A percentile compares a stretch with the other conserved stretches of the same genome.
These are phyloP conservation scores for Curvularia spicifera DNA, from an alignment of 2,329 filamentous ascomycete genomes.

Conservation along the genomic window DNA sequence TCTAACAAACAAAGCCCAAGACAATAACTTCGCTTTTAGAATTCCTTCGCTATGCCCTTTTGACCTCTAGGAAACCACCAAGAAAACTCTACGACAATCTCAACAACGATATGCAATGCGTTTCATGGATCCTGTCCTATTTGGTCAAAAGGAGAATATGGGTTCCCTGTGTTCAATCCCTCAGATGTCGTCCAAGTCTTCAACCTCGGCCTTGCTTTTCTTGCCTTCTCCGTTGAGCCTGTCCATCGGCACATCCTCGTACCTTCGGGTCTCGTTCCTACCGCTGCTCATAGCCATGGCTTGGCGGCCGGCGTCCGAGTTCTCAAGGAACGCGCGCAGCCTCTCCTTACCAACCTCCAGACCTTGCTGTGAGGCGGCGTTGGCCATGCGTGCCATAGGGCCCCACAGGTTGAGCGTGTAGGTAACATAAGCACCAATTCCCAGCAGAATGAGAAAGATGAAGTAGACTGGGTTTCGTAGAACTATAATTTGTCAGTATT, in stretches of 20 bases:
- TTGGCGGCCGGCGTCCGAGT: slow-evolving; percentile 81
- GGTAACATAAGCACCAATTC: slow-evolving; percentile 81
- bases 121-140: not conserved
- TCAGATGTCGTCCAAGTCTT: slow-evolving; percentile 49
- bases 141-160: not conserved
- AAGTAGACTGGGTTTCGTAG: slow-evolving; percentile 94
- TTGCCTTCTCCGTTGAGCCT: slow-evolving; percentile 53
- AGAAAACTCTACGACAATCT: slow-evolving; percentile 1
- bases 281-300: slow-evolving; percentile 72
- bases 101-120: slow-evolving; percentile 4
- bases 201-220: slow-evolving; percentile 44
- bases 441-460: slow-evolving; percentile 79
- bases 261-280: slow-evolving; percentile 22
- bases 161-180: not conserved
- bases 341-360: slow-evolving; percentile 91
- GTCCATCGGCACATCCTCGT: slow-evolving; percentile 46
- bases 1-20: not conserved
- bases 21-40: not conserved
- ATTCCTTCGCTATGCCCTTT: not conserved
- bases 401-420: slow-evolving; percentile 95
- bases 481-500: slow-evolving; percentile 61
- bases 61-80: slow-evolving; percentile 9
- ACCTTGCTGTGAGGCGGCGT: slow-evolving; percentile 85
- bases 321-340: slow-evolving; percentile 86
- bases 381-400: slow-evolving; percentile 93